Percentiles rank a stretch among this genome's conserved stretches.
phyloP scores from a whole-genome alignment of 768 basidiomycete genomes.

The Vishniacozyma victoriae region DNA sequence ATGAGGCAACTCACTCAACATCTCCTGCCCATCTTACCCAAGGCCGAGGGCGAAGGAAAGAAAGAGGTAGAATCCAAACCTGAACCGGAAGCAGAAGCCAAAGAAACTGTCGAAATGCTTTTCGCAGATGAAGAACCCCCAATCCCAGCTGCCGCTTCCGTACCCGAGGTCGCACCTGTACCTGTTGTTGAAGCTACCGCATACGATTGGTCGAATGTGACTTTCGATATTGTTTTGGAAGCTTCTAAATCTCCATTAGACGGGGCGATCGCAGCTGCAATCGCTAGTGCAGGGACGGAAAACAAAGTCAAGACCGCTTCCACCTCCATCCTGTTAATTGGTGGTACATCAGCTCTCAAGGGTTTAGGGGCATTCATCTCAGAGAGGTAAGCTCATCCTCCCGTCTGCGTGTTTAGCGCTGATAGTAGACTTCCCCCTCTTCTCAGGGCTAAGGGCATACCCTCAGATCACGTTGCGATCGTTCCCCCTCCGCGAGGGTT shows the following conservation, averaged over 20 bases:
- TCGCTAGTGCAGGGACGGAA: conserved; percentile 28
- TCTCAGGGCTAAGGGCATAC: conserved; percentile 28
- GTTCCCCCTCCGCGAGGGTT: conserved; percentile 92
- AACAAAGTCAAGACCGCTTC: conserved; percentile 33
- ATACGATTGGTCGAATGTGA: no score
- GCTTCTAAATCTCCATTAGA: conserved; percentile 34
- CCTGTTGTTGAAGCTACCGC: not conserved
- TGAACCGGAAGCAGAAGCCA: no score
- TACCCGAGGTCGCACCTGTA: not conserved
- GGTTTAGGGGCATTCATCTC: conserved; percentile 30
- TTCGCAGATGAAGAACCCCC: not conserved
- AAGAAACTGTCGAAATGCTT: not conserved
- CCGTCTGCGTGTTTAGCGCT: no score
- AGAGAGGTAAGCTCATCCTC: conserved; percentile 33
- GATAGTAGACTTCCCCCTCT: conserved; percentile 31
- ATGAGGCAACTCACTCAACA: conserved; percentile 24
- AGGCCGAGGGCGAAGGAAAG: conserved; percentile 1
- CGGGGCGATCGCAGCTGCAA: conserved; percentile 31
- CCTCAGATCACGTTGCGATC: conserved; percentile 57
- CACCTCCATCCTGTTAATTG: conserved; percentile 30
- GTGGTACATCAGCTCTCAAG: conserved; percentile 31
- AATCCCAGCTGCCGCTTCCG: not conserved
- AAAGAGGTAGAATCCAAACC: not conserved
- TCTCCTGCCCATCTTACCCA: conserved; percentile 17
- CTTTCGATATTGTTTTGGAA: conserved; percentile 18